phyloP scores from a whole-genome alignment of 306 rosid species.

The Elaeagnus macrophylla region DNA sequence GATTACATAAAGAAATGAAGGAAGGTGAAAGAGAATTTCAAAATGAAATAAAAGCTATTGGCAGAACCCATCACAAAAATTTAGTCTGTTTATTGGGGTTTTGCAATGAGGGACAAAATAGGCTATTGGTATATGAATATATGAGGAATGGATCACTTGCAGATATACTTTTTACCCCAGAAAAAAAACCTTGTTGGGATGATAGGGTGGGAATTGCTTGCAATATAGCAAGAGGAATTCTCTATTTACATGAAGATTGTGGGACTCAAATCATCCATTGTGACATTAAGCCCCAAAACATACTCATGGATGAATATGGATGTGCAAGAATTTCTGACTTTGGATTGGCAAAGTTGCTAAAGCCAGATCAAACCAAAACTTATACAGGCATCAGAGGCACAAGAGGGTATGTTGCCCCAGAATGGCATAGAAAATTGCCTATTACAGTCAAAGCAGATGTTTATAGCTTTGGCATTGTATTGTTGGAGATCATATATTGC shows the following conservation, averaged over 20 bases:
- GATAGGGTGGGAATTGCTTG: conserved; percentile 14
- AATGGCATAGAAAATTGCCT: conserved; percentile 18
- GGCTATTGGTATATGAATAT: conserved; percentile 19
- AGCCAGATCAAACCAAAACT: conserved; percentile 23
- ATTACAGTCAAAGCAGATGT: conserved; percentile 21
- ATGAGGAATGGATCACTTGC: conserved; percentile 29
- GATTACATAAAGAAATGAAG: conserved; percentile 1
- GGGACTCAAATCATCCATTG: conserved; percentile 23
- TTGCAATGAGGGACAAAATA: conserved; percentile 10
- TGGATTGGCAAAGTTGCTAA: conserved; percentile 24
- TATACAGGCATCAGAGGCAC: conserved; percentile 26
- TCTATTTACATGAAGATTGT: conserved; percentile 28
- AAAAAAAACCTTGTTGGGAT: conserved; percentile 10
- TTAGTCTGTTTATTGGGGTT: conserved; percentile 19
- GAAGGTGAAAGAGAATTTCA: conserved; percentile 23
- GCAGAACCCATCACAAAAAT: conserved; percentile 23
- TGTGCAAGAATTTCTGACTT: conserved; percentile 18
- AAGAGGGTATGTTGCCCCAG: conserved; percentile 25
- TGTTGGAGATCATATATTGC: conserved; percentile 19
- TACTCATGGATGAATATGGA: conserved; percentile 18
- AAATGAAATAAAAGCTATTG: conserved; percentile 17
- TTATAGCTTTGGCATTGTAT: conserved; percentile 25
- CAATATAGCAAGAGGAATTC: conserved; percentile 20
- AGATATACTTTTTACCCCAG: conserved; percentile 14
- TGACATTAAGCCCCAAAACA: conserved; percentile 30